These are phyloP conservation scores for Globisporangium mamillatum DNA, from an alignment of 352 stramenopile species.

Conservation along the genomic window DNA sequence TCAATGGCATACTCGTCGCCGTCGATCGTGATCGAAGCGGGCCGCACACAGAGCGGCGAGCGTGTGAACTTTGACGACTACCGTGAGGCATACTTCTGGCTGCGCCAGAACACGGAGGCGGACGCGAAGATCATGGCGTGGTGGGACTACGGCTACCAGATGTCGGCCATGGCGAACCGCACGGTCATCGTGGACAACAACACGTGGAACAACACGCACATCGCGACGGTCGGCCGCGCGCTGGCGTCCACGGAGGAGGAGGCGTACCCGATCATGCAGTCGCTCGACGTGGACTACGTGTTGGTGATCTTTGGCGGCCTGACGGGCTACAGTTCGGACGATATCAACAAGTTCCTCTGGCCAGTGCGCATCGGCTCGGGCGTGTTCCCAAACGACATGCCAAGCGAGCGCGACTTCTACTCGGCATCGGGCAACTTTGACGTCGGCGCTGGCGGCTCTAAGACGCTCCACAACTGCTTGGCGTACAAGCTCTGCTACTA, in stretches of 20 bases:
- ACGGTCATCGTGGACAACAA: slow-evolving; percentile 94
- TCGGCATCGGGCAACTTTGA: slow-evolving; percentile 82
- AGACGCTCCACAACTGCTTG: slow-evolving; percentile 89
- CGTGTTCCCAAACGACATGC: slow-evolving; percentile 85
- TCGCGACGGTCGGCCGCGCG: slow-evolving; percentile 91
- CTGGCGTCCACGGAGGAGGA: slow-evolving; percentile 84
- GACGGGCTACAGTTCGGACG: slow-evolving; percentile 84
- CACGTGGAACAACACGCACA: slow-evolving; percentile 97
- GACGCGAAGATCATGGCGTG: slow-evolving; percentile 88
- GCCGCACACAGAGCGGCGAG: slow-evolving; percentile 61
- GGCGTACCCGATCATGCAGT: slow-evolving; percentile 88
- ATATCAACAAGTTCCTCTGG: slow-evolving; percentile 94
- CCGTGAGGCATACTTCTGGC: slow-evolving; percentile 92
- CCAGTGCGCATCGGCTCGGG: slow-evolving; percentile 90
- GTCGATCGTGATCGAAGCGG: slow-evolving; percentile 90
- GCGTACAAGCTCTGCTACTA: slow-evolving; percentile 95
- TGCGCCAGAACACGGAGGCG: slow-evolving; percentile 87
- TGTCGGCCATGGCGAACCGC: slow-evolving; percentile 89
- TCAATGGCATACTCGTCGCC: slow-evolving; percentile 91
- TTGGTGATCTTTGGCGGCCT: slow-evolving; percentile 90
- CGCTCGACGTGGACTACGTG: slow-evolving; percentile 92
- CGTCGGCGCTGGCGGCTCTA: slow-evolving; percentile 75
- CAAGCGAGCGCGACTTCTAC: slow-evolving; percentile 84
- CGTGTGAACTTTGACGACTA: slow-evolving; percentile 96
- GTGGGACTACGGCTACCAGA: slow-evolving; percentile 93